phyloP scores from a whole-genome alignment of 176 grass and related monocot genomes.

The Poa annua region DNA sequence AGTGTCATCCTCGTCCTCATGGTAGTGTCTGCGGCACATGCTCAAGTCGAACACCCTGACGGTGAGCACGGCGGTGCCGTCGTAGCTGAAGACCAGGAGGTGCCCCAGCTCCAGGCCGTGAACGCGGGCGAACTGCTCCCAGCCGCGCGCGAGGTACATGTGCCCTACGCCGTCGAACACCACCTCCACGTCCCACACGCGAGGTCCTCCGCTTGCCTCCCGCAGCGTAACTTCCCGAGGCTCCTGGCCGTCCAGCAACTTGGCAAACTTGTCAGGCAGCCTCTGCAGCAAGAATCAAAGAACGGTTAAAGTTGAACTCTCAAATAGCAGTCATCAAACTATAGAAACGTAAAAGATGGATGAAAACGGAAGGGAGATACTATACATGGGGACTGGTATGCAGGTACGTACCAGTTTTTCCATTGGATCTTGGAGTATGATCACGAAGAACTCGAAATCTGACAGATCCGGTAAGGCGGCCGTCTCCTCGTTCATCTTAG shows the following conservation, averaged over 20 bases:
- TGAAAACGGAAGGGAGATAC: neutral
- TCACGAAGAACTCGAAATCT: conserved; percentile 46
- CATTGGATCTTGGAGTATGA: conserved; percentile 23
- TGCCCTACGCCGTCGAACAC: conserved; percentile 13
- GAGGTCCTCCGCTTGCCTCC: neutral
- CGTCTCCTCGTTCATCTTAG: conserved; percentile 6
- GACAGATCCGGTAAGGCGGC: neutral
- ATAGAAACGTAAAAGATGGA: neutral
- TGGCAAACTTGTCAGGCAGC: conserved; percentile 33
- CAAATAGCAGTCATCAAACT: neutral
- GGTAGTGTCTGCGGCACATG: conserved; percentile 43
- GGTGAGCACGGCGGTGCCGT: conserved; percentile 11
- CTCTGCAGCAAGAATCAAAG: conserved; percentile 21
- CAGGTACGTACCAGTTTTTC: conserved; percentile 34
- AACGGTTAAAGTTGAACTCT: neutral
- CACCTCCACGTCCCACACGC: conserved; percentile 40
- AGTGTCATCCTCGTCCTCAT: neutral
- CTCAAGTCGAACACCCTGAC: conserved; percentile 45
- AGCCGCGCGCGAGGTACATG: conserved; percentile 31
- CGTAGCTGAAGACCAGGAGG: conserved; percentile 44
- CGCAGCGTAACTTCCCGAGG: conserved; percentile 37
- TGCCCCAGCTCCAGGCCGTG: conserved; percentile 34
- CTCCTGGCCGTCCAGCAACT: conserved; percentile 2
- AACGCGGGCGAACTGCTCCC: conserved; percentile 35
- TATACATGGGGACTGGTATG: neutral